Evolutionary conservation across 2,329 filamentous ascomycete genomes (phyloP), one percentile per base, ranked within the genome.

Genomic region (Trichophyton benhamiae): DNA sequence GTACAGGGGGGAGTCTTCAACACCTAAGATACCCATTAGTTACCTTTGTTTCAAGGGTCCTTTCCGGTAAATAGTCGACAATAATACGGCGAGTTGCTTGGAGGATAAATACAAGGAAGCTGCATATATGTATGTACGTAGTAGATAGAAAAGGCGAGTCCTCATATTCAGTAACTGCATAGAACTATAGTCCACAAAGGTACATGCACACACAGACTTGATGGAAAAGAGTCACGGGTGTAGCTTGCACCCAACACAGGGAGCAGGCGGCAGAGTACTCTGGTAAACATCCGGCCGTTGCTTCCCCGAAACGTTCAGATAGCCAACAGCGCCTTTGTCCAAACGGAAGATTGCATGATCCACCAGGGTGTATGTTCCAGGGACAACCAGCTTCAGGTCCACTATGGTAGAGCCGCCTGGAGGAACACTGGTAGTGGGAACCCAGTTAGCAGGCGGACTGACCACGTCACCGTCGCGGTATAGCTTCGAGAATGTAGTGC

Each of bases 301-400:
- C 20, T 67, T 63, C 1, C 71, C 71, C 7, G 71, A 66, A 25
- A 72, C 71, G 63, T 72, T 73, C 61, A 72, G 62, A 59, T 69
- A 73, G 1, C 71, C 71, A n/a, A 72, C 70, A 1, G 68, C 70
- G 0, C 71, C 71, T 60, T 72, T 72, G 49, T 73, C 71, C 44
- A 73, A 58, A 0, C 71, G 67, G 58, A 72, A 72, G 7, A 73
- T 72, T 3, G 71, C 70, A 64, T 72, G 71, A 52, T 72, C 71
- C 13, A 73, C 68, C 4, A 72, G 49, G 1, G 71, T 69, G 63
- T 73, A 72, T 3, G 68, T 72, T 15, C 71, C 71, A 0, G 71
- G 71, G 13, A 72, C 70, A 0, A 66, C 53, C 67, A 71, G 68
- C 42, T 70, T 67, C 70, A 72, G 63, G 60, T 73, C 71, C 1